Conservation (phyloP, 2,329 filamentous ascomycete genomes). For the Colletotrichum spinosum region DNA sequence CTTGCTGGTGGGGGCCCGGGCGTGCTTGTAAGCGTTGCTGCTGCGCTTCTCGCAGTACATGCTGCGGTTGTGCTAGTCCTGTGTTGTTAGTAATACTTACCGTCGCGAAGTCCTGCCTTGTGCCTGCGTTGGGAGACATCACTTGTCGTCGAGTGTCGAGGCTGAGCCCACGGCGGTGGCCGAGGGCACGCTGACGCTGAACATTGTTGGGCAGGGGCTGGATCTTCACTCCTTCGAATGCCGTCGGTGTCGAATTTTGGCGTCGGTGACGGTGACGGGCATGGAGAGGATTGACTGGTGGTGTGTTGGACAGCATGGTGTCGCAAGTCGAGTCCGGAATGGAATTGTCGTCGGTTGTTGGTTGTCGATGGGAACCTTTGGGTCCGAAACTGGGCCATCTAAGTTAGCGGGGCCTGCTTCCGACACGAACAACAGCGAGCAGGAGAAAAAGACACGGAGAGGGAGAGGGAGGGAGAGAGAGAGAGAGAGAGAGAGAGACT, state of each 20-base stretch:
- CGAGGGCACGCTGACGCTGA: constrained; percentile 54
- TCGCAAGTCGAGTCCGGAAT: constrained; percentile 77
- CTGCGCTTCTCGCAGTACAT: constrained; percentile 90
- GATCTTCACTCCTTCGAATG: constrained; percentile 81
- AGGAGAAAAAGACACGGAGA: background rate
- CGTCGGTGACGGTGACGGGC: constrained; percentile 83
- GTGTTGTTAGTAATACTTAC: constrained; percentile 67
- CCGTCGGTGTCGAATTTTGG: constrained; percentile 86
- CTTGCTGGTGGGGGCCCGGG: constrained; percentile 70
- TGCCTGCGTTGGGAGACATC: constrained; percentile 50
- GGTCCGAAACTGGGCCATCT: constrained; percentile 56
- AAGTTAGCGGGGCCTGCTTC: constrained; percentile 40
- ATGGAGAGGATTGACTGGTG: constrained; percentile 75
- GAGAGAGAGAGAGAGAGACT: constrained; percentile 39
- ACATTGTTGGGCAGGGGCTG: constrained; percentile 69
- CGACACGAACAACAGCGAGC: background rate
- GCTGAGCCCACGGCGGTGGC: constrained; percentile 86
- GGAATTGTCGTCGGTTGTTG: constrained; percentile 61
- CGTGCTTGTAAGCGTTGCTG: constrained; percentile 82
- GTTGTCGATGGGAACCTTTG: constrained; percentile 63
- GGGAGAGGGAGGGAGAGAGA: constrained; percentile 1
- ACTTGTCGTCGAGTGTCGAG: constrained; percentile 78
- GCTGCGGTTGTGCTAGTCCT: constrained; percentile 73
- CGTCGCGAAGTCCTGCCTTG: constrained; percentile 62
- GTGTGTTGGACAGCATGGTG: constrained; percentile 81